Evolutionary conservation across 345 rosid species (phyloP).

Genomic region (Garcia nutans): DNA sequence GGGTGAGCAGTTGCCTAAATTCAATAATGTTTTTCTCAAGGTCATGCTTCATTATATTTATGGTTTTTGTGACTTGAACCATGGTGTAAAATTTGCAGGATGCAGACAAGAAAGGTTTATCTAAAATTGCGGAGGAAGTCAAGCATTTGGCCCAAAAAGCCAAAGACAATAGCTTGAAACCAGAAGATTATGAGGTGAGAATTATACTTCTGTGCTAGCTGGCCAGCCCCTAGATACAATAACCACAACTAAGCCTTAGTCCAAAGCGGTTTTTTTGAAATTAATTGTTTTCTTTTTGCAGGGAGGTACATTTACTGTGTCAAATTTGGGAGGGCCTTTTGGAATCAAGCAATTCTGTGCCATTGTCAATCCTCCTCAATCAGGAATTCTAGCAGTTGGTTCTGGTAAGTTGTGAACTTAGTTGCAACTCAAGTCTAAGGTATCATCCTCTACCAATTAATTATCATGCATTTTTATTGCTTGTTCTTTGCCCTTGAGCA

Average conservation of each 20-base stretch:
- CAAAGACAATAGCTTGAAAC: conserved; percentile 81
- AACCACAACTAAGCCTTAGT: no score
- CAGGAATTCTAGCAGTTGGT: conserved; percentile 92
- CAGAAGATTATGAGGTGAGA: conserved; percentile 90
- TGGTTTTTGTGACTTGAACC: neutral
- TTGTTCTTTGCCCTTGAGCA: conserved; percentile 29
- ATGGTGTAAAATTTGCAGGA: conserved; percentile 46
- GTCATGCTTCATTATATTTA: neutral
- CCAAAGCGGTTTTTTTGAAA: neutral
- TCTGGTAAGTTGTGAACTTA: conserved; percentile 52
- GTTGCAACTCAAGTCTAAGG: neutral
- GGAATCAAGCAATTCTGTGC: conserved; percentile 95
- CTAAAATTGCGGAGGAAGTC: conserved; percentile 77
- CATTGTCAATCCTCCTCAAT: conserved; percentile 90
- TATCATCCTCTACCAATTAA: conserved; percentile 2
- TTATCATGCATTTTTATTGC: conserved; percentile 5
- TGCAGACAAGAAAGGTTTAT: conserved; percentile 93
- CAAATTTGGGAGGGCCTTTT: conserved; percentile 98
- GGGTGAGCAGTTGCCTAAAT: conserved; percentile 45
- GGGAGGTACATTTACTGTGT: conserved; percentile 96
- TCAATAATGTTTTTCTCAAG: neutral
- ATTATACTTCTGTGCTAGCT: neutral
- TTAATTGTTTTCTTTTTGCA: conserved; percentile 32
- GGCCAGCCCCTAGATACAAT: neutral
- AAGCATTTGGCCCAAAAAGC: conserved; percentile 87